Base-by-base conservation (phyloP, 257 asterid species). In the Solanum corneliomulleri region DNA sequence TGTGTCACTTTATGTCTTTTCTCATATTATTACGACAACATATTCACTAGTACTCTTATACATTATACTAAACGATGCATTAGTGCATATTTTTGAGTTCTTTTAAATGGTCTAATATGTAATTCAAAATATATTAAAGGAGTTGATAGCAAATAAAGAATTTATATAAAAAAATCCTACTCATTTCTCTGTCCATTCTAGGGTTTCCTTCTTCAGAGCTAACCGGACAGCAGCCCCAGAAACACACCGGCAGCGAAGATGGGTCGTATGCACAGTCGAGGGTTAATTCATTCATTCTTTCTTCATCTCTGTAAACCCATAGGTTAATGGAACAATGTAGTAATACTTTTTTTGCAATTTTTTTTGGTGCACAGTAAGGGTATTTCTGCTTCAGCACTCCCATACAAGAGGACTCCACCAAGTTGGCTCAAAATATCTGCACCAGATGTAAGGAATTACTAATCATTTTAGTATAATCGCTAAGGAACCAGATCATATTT, bases 211-310 rank as follows among this genome's bases (percentile, higher is more conserved):
- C 68, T 80, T 45, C 44, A 47, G 11, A 47, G 44, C 85, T 7
- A 78, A 16, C 66, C 66, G 42, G 41, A 78, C 66, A 45, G 41
- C 66, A 78, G 84, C 84, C 25, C 84, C 88, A 89, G 71, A 85
- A 86, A 23, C 75, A 60, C 74, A 89, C 27, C 68, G 5, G 12
- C 89, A 84, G 89, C 89, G 83, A 82, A 87, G 93, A 93, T 93
- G 96, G 96, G 95, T 88, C 96, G 96, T 90, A 94, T 94, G 96
- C 96, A 94, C 91, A 94, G 96, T 89, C 68, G 92, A 87, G 96
- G 96, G 96, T 93, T 2, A 25, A 90, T 5, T 58, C 5, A 62
- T 23, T 83, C 64, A 62, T 77, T n/a, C 49, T 42, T 72, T 31
- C 49, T 58, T 3, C 12, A 1, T 77, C 35, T 35, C 33, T 83